phyloP scores from a whole-genome alignment of 2,329 filamentous ascomycete genomes.

The Exophiala mesophila region DNA sequence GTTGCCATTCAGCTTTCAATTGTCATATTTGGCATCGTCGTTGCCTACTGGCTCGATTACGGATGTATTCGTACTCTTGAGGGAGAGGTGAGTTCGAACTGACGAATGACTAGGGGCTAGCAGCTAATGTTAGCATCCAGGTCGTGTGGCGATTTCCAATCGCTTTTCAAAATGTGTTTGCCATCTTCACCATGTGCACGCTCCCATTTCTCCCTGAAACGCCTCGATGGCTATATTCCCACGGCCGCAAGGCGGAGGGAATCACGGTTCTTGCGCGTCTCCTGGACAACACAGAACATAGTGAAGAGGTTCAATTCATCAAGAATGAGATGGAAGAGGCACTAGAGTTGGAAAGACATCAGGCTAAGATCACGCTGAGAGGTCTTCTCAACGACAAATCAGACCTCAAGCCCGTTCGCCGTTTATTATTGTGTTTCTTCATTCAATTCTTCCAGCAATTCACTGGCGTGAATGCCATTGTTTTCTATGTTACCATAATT shows the following conservation, averaged over 20 bases:
- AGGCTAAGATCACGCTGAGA: slow-evolving; percentile 49
- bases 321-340: slow-evolving; percentile 41
- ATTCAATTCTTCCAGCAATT: slow-evolving; percentile 46
- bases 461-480: slow-evolving; percentile 27
- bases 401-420: slow-evolving; percentile 27
- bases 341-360: slow-evolving; percentile 55
- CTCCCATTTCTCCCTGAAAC: slow-evolving; percentile 39
- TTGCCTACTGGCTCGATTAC: slow-evolving; percentile 15
- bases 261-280: slow-evolving; percentile 34
- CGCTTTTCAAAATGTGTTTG: slow-evolving; percentile 32
- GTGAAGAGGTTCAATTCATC: slow-evolving; percentile 43
- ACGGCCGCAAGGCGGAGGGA: slow-evolving; percentile 32
- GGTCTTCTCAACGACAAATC: slow-evolving; percentile 5
- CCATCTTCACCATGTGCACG: slow-evolving; percentile 39
- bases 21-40: slow-evolving; percentile 11
- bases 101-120: no score
- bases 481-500: slow-evolving; percentile 9
- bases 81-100: slow-evolving; percentile 6
- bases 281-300: slow-evolving; percentile 30
- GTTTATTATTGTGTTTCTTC: slow-evolving; percentile 41
- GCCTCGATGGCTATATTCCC: slow-evolving; percentile 44
- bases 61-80: slow-evolving; percentile 1
- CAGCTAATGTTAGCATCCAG: neutral
- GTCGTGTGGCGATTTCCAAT: slow-evolving; percentile 17
- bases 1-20: slow-evolving; percentile 13